phyloP scores from a whole-genome alignment of 73 alveolate species.

The Uronychia binucleata region DNA sequence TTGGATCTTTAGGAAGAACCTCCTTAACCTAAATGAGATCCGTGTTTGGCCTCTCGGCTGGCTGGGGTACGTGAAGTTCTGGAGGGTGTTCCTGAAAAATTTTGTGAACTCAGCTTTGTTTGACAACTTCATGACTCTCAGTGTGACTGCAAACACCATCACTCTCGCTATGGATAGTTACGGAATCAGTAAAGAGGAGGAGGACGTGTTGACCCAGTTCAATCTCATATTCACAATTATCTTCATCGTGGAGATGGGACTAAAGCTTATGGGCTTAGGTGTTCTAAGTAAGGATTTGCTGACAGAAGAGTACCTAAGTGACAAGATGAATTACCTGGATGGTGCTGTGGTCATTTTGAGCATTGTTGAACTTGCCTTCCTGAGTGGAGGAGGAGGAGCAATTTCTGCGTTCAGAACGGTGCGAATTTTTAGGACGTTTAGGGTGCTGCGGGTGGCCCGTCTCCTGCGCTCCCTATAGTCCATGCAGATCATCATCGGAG shows the following conservation, averaged over 20 bases:
- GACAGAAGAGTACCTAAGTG: constrained; percentile 55
- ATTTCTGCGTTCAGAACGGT: constrained; percentile 75
- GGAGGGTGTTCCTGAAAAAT: constrained; percentile 17
- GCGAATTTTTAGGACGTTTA: constrained; percentile 77
- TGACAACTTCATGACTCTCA: constrained; percentile 65
- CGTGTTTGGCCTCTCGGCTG: constrained; percentile 55
- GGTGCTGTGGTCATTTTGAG: constrained; percentile 73
- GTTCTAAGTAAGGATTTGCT: not conserved
- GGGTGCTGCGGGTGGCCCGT: constrained; percentile 86
- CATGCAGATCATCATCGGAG: constrained; percentile 75
- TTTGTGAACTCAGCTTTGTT: constrained; percentile 32
- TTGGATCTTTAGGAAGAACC: constrained; percentile 1
- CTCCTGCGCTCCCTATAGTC: constrained; percentile 73
- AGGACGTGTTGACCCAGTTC: constrained; percentile 24
- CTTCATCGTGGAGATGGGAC: constrained; percentile 83
- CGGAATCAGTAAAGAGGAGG: constrained; percentile 47
- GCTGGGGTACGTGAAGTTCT: constrained; percentile 13
- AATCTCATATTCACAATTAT: constrained; percentile 76
- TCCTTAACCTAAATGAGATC: constrained; percentile 16
- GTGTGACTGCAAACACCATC: constrained; percentile 77
- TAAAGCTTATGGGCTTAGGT: constrained; percentile 84
- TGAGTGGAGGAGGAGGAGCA: constrained; percentile 66
- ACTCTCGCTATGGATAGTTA: constrained; percentile 74
- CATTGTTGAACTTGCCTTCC: constrained; percentile 65
- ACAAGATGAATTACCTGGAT: constrained; percentile 86